Percentiles rank a stretch among this genome's conserved stretches.
phyloP scores from a whole-genome alignment of 306 rosid species.

The Lotus japonicus region DNA sequence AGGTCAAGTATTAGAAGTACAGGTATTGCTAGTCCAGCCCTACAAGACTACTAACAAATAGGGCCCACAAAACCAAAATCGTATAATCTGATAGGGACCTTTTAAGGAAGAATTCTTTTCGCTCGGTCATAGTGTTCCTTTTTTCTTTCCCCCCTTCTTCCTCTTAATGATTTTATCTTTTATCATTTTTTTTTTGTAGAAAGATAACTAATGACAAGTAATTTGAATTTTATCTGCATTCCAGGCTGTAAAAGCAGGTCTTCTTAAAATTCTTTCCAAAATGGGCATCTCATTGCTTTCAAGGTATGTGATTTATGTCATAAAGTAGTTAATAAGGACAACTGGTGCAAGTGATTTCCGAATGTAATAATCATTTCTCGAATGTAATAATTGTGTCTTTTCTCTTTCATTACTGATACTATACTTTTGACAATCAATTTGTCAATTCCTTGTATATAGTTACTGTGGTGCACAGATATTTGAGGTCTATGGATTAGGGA shows the following conservation, averaged over 20 bases:
- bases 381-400: not conserved
- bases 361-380: not conserved
- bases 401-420: constrained; percentile 4
- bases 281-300: constrained; percentile 97
- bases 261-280: constrained; percentile 93
- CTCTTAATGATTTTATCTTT: not conserved
- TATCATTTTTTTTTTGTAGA: not conserved
- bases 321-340: not conserved
- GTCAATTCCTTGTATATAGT: constrained; percentile 40
- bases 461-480: constrained; percentile 99
- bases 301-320: constrained; percentile 45
- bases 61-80: not conserved
- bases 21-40: not conserved
- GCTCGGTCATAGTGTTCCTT: not conserved
- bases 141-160: not conserved
- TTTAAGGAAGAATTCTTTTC: not conserved
- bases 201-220: not conserved
- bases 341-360: not conserved
- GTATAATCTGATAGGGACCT: not conserved
- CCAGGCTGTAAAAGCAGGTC: constrained; percentile 92
- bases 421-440: constrained; percentile 20
- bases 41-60: not conserved
- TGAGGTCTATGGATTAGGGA: constrained; percentile 91
- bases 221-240: constrained; percentile 22
- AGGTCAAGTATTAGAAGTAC: not conserved